These are phyloP conservation scores for Ogataea saltuana DNA, from an alignment of 805 yeast genomes.

Conservation along the genomic window DNA sequence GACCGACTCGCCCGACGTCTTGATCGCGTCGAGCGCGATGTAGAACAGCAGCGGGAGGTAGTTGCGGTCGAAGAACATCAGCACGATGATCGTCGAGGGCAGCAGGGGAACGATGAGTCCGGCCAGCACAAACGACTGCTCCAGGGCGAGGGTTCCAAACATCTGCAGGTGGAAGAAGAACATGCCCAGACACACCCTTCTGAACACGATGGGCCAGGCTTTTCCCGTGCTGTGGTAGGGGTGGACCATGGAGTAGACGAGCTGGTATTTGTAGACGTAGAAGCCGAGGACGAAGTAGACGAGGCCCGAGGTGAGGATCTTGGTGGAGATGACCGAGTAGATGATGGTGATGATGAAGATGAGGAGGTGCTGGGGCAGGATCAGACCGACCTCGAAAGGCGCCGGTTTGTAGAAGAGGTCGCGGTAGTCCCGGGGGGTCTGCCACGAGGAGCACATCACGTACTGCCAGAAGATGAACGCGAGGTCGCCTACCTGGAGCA, in stretches of 20 bases:
- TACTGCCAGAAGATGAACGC: slow-evolving; percentile 45
- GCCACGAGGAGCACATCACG: slow-evolving; percentile 36
- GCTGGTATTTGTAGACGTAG: slow-evolving; percentile 62
- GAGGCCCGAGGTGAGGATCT: slow-evolving; percentile 58
- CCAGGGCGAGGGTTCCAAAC: slow-evolving; percentile 64
- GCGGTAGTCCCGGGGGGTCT: slow-evolving; percentile 54
- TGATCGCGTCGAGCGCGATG: slow-evolving; percentile 61
- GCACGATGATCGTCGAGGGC: slow-evolving; percentile 44
- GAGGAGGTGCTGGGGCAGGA: slow-evolving; percentile 60
- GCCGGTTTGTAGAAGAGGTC: slow-evolving; percentile 57
- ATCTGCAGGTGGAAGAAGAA: slow-evolving; percentile 59
- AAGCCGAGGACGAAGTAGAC: slow-evolving; percentile 57
- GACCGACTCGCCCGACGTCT: slow-evolving; percentile 37
- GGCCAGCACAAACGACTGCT: slow-evolving; percentile 54
- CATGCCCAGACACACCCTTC: slow-evolving; percentile 55
- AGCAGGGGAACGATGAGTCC: slow-evolving; percentile 50
- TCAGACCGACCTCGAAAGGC: slow-evolving; percentile 59
- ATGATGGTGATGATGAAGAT: slow-evolving; percentile 59
- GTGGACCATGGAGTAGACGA: slow-evolving; percentile 60
- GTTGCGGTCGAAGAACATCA: slow-evolving; percentile 53
- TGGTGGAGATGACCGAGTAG: slow-evolving; percentile 61
- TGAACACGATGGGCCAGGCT: slow-evolving; percentile 64
- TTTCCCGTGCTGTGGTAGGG: slow-evolving; percentile 68
- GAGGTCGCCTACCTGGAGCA: slow-evolving; percentile 57
- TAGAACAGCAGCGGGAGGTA: slow-evolving; percentile 55